phyloP scores from a whole-genome alignment of 2,329 filamentous ascomycete species.

The Aphanoascus verrucosus region DNA sequence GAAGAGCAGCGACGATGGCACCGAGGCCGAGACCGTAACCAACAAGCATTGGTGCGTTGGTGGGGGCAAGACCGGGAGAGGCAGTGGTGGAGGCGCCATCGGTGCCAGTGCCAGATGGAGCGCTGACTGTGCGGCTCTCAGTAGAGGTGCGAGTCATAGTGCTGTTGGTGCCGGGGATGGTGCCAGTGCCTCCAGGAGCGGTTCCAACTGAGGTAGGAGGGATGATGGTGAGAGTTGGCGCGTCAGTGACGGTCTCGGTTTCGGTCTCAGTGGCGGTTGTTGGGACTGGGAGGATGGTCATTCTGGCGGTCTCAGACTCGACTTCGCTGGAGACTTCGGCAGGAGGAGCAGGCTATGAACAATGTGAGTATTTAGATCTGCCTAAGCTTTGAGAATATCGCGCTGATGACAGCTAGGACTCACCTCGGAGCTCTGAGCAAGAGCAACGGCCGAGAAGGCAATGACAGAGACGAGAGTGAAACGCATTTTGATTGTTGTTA shows the following conservation, averaged over 20 bases:
- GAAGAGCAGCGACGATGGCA: constrained; percentile 35
- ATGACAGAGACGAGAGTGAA: constrained; percentile 16
- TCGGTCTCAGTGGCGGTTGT: not conserved
- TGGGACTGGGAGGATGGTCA: constrained; percentile 10
- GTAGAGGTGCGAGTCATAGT: constrained; percentile 5
- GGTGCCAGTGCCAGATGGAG: constrained; percentile 19
- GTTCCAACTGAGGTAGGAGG: constrained; percentile 6
- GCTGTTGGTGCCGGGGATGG: constrained; percentile 9
- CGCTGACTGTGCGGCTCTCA: constrained; percentile 12
- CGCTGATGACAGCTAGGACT: constrained; percentile 15
- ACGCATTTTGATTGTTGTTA: constrained; percentile 14
- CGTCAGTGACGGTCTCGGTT: too few relatives aligned
- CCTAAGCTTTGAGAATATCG: constrained; percentile 19
- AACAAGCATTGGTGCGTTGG: constrained; percentile 14
- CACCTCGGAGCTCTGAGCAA: constrained; percentile 10
- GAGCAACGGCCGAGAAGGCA: constrained; percentile 16
- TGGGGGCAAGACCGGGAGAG: constrained; percentile 10
- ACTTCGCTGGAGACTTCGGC: not conserved
- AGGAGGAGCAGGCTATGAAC: not conserved
- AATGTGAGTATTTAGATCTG: constrained; percentile 2
- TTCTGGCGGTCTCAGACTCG: constrained; percentile 6
- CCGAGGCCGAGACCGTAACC: constrained; percentile 31
- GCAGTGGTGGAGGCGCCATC: constrained; percentile 7
- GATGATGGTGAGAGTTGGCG: not conserved
- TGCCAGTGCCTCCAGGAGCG: constrained; percentile 2